These are phyloP conservation scores for Rhizopus delemar DNA, from an alignment of 371 early-diverging fungal species.

Conservation along the genomic window DNA sequence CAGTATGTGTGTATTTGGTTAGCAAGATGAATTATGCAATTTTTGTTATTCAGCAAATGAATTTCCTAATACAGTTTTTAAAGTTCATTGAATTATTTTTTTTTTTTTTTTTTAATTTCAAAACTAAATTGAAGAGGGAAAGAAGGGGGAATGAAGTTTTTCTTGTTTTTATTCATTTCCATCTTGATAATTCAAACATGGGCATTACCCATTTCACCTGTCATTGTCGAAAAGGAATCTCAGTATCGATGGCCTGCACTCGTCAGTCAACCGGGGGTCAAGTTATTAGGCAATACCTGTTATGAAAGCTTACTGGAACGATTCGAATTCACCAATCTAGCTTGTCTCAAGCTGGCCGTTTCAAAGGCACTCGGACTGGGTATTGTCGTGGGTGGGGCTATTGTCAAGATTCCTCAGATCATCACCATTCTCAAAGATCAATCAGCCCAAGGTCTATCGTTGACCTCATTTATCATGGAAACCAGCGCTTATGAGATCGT, in stretches of 20 bases:
- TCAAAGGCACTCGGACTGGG: constrained; percentile 91
- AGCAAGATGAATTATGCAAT: too few species aligned
- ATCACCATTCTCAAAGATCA: constrained; percentile 76
- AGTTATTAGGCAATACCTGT: constrained; percentile 71
- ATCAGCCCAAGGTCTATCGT: constrained; percentile 81
- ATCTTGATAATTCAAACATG: not conserved
- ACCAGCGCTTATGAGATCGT: constrained; percentile 76
- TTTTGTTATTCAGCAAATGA: too few species aligned
- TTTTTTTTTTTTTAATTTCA: too few species aligned
- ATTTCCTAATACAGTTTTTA: too few species aligned
- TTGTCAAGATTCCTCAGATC: constrained; percentile 96
- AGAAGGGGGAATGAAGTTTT: not conserved
- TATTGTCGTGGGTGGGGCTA: constrained; percentile 85
- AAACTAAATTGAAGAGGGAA: too few species aligned
- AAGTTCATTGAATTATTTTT: too few species aligned
- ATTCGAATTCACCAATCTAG: constrained; percentile 61
- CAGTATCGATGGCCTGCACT: constrained; percentile 17
- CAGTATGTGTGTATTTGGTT: too few species aligned
- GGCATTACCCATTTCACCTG: not conserved
- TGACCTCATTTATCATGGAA: constrained; percentile 81
- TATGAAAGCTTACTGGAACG: constrained; percentile 69
- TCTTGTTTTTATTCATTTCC: not conserved
- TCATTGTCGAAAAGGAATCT: not conserved
- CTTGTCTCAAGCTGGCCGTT: constrained; percentile 79
- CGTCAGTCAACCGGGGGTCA: constrained; percentile 53